Base-by-base conservation (phyloP, 2,329 filamentous ascomycete species). In the Pestalotiopsis fici region DNA sequence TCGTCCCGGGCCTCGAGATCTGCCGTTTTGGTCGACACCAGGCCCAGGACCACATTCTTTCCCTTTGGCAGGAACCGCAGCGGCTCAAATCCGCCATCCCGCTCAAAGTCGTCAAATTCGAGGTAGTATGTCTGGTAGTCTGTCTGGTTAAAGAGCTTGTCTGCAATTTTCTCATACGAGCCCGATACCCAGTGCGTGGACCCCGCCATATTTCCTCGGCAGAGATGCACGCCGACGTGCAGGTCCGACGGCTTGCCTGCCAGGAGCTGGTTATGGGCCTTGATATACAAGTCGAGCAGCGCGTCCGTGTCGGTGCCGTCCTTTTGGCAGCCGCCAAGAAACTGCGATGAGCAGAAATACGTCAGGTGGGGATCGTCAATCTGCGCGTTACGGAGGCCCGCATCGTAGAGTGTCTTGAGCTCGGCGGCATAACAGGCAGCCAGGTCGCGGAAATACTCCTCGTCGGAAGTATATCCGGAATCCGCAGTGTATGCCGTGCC, bases 211-310 rank as follows among this genome's bases (percentile, higher is more conserved):
- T 86, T 75, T 15, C 77, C 78, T 12, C 77, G 80, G 80, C 89
- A 91, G 56, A 91, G 78, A 75, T 91, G 89, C 37, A 91, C 85
- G n/a, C 89, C 89, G 18, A 89, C 78, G 70, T 89, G 88, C 80
- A 91, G 82, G 70, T 89, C 88, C 3, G 77, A 74, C 0, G 87
- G 87, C 18, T 85, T 81, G 71, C 81, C 82, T 47, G 79, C 78
- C 70, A 89, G 82, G 72, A 86, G 85, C 73, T 85, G 84, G 74
- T 90, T 90, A 80, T 90, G 90, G 71, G 88, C 85, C 70, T 84
- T 82, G 72, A 90, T 85, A 76, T 91, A 91, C 37, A 87, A 83
- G 71, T 88, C 86, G 57, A 91, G 83, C 71, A 88, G 70, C 67
- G 54, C 84, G 68, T 87, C 84, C 1, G 72, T 64, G 60, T 90